A percentile compares a stretch with the other conserved stretches of the same genome.
These are phyloP conservation scores for Linnemannia schmuckeri DNA, from an alignment of 192 early-diverging fungal genomes.

Conservation along the genomic window DNA sequence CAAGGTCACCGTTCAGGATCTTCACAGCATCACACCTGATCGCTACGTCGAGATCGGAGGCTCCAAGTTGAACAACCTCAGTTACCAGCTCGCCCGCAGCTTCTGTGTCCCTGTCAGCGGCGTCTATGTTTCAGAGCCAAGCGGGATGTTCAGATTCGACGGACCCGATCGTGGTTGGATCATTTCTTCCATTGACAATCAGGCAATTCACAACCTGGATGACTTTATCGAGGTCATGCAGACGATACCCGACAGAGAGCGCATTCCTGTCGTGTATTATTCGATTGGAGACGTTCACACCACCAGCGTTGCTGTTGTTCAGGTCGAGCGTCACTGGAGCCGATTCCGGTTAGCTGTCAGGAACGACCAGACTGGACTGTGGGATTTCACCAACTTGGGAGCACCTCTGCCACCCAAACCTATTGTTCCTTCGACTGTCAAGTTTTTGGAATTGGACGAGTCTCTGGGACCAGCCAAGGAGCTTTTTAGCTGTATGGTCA, in stretches of 20 bases:
- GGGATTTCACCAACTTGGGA: constrained; percentile 81
- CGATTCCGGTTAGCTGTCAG: constrained; percentile 78
- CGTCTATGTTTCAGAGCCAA: constrained; percentile 80
- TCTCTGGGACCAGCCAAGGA: constrained; percentile 72
- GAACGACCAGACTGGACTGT: constrained; percentile 79
- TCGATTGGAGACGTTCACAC: constrained; percentile 84
- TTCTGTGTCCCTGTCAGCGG: constrained; percentile 80
- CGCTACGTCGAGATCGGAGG: constrained; percentile 90
- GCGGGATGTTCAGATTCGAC: constrained; percentile 78
- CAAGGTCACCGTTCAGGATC: constrained; percentile 71
- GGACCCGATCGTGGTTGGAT: constrained; percentile 82
- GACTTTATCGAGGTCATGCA: constrained; percentile 83
- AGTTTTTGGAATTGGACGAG: constrained; percentile 75
- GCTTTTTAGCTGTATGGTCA: constrained; percentile 78
- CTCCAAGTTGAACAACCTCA: constrained; percentile 77
- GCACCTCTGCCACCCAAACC: constrained; percentile 69
- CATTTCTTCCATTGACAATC: constrained; percentile 78
- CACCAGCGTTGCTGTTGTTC: constrained; percentile 75
- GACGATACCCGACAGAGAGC: constrained; percentile 78
- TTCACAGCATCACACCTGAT: constrained; percentile 89
- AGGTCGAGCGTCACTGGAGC: constrained; percentile 82
- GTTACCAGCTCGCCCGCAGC: constrained; percentile 79
- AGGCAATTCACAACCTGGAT: constrained; percentile 79
- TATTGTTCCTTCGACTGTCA: constrained; percentile 72
- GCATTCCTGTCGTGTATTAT: constrained; percentile 84